phyloP scores from a whole-genome alignment of 2,329 filamentous ascomycete species.

The Aschersonia sp. region DNA sequence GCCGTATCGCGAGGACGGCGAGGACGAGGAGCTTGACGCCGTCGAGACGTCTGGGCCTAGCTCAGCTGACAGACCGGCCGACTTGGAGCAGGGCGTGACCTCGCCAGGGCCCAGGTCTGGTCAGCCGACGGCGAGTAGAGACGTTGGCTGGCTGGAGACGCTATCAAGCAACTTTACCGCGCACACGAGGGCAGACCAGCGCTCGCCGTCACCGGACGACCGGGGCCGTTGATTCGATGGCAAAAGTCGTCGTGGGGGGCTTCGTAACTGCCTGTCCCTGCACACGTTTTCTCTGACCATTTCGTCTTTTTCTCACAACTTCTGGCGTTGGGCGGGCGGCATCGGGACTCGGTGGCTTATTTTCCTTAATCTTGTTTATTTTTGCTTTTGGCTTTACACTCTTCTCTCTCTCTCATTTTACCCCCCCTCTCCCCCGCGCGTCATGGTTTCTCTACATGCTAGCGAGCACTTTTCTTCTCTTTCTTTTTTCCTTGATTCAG shows the following conservation, averaged over 20 bases:
- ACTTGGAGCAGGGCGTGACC: constrained; percentile 28
- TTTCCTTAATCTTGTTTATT: neutral
- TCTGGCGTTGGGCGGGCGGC: neutral
- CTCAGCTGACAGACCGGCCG: constrained; percentile 16
- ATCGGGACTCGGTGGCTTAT: neutral
- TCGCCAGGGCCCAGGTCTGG: constrained; percentile 9
- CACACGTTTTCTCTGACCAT: neutral
- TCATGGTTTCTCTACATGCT: no score
- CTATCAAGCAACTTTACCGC: constrained; percentile 17
- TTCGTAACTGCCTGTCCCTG: neutral
- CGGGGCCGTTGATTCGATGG: constrained; percentile 4
- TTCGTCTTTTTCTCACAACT: neutral
- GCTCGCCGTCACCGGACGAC: constrained; percentile 10
- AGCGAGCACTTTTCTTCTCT: no score
- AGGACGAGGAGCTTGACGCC: constrained; percentile 22
- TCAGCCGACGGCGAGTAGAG: constrained; percentile 8
- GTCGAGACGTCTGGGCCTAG: constrained; percentile 19
- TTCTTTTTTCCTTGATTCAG: no score
- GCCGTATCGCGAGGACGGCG: constrained; percentile 37
- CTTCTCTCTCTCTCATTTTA: no score
- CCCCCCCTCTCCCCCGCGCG: no score
- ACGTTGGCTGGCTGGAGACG: constrained; percentile 22
- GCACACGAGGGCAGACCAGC: constrained; percentile 8
- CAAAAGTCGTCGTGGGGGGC: neutral
- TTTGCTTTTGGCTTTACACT: neutral